phyloP scores from a whole-genome alignment of 108 stramenopile species.

The Skeletonema grethae region DNA sequence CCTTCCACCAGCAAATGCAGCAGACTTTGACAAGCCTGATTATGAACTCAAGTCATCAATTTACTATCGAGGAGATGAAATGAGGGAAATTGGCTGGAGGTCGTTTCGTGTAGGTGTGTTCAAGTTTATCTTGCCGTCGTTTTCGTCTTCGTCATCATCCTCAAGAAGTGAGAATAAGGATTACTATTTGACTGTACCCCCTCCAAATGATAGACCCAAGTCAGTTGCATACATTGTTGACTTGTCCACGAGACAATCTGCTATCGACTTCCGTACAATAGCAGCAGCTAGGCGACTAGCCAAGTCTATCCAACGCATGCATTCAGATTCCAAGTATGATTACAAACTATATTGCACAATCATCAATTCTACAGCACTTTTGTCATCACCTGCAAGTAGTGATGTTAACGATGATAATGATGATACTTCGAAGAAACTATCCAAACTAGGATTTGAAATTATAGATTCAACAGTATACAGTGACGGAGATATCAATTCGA shows the following conservation, averaged over 20 bases:
- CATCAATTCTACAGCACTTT: not conserved
- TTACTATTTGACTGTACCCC: not conserved
- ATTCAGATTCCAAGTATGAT: slow-evolving; percentile 7
- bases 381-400: not conserved
- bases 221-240: slow-evolving; percentile 22
- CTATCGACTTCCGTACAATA: not conserved
- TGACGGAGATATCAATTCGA: not conserved
- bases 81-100: slow-evolving; percentile 26
- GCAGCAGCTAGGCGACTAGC: slow-evolving; percentile 1
- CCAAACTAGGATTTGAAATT: not conserved
- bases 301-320: slow-evolving; percentile 11
- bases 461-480: not conserved
- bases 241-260: not conserved
- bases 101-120: slow-evolving; percentile 30
- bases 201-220: slow-evolving; percentile 9
- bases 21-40: slow-evolving; percentile 4
- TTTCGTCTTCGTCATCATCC: slow-evolving; percentile 2
- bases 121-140: slow-evolving; percentile 30
- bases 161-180: not conserved
- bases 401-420: not conserved
- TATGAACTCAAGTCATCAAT: slow-evolving; percentile 2
- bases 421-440: not conserved
- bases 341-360: slow-evolving; percentile 19
- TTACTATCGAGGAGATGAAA: slow-evolving; percentile 17
- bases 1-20: slow-evolving; percentile 3